Evolutionary conservation across 2,329 filamentous ascomycete genomes (phyloP).

Genomic region (Zymoseptoria brevis): DNA sequence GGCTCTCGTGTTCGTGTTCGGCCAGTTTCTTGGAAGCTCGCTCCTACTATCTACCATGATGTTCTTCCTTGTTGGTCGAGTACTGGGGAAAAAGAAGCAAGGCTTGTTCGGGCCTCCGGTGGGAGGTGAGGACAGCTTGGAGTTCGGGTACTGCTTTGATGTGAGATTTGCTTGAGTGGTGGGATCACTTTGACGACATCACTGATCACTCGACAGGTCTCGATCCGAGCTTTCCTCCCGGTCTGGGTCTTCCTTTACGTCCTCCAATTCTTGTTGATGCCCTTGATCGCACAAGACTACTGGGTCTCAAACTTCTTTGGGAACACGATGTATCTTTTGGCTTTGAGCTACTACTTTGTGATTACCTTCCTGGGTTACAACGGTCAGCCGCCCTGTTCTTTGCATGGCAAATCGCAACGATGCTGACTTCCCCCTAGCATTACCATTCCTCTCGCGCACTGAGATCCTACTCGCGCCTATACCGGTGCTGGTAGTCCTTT

Average conservation of each 20-base stretch:
- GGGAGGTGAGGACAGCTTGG: slow-evolving; percentile 46
- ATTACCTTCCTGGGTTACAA: slow-evolving; percentile 65
- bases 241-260: slow-evolving; percentile 61
- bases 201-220: slow-evolving; percentile 37
- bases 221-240: slow-evolving; percentile 60
- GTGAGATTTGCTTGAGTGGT: slow-evolving; percentile 32
- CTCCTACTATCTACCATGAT: slow-evolving; percentile 53
- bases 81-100: slow-evolving; percentile 50
- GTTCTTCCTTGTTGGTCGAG: slow-evolving; percentile 55
- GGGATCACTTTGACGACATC: not conserved
- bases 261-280: slow-evolving; percentile 59
- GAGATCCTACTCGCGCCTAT: slow-evolving; percentile 57
- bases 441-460: slow-evolving; percentile 60
- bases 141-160: slow-evolving; percentile 66
- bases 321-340: slow-evolving; percentile 59
- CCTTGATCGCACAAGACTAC: slow-evolving; percentile 48
- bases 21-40: slow-evolving; percentile 56
- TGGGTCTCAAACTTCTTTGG: slow-evolving; percentile 54
- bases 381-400: slow-evolving; percentile 29
- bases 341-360: slow-evolving; percentile 58
- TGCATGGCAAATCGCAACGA: not conserved
- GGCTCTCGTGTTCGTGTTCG: slow-evolving; percentile 42
- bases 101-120: slow-evolving; percentile 51
- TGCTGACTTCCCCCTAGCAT: slow-evolving; percentile 34
- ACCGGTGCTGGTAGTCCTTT: slow-evolving; percentile 51